A percentile compares a stretch with the other conserved stretches of the same genome.
Conservation (phyloP, 768 basidiomycete genomes). For the Amanita thiersii region DNA sequence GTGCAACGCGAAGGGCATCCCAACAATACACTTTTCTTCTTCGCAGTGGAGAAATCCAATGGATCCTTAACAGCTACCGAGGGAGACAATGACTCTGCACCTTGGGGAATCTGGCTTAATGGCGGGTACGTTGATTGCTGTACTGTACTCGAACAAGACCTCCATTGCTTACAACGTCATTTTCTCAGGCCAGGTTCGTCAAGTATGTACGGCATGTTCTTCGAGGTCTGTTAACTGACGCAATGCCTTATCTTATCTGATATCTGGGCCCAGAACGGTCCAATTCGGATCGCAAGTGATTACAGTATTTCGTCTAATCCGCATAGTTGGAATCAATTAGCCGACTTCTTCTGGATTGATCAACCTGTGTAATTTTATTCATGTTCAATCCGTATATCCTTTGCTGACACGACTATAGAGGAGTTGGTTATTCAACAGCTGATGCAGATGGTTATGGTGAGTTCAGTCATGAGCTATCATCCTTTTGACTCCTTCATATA, state of each 20-base stretch:
- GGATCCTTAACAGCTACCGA: conserved; percentile 45
- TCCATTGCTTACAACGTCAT: background rate
- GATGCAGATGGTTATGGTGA: conserved; percentile 55
- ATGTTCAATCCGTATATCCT: background rate
- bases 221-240: conserved; percentile 40
- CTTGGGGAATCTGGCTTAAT: conserved; percentile 72
- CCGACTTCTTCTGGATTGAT: conserved; percentile 70
- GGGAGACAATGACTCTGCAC: conserved; percentile 28
- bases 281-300: conserved; percentile 47
- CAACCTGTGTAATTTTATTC: conserved; percentile 49
- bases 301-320: conserved; percentile 42
- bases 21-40: conserved; percentile 61
- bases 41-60: conserved; percentile 47
- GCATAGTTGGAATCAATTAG: conserved; percentile 49
- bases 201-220: conserved; percentile 54
- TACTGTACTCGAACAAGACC: background rate
- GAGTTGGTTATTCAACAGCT: conserved; percentile 56
- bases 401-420: conserved; percentile 17
- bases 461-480: background rate
- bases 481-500: background rate
- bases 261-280: conserved; percentile 47
- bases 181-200: conserved; percentile 55
- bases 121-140: conserved; percentile 42
- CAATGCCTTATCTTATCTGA: background rate
- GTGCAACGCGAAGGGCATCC: conserved; percentile 53